These are phyloP conservation scores for Malassezia obtusa DNA, from an alignment of 1,284 basidiomycete genomes.

Conservation along the genomic window DNA sequence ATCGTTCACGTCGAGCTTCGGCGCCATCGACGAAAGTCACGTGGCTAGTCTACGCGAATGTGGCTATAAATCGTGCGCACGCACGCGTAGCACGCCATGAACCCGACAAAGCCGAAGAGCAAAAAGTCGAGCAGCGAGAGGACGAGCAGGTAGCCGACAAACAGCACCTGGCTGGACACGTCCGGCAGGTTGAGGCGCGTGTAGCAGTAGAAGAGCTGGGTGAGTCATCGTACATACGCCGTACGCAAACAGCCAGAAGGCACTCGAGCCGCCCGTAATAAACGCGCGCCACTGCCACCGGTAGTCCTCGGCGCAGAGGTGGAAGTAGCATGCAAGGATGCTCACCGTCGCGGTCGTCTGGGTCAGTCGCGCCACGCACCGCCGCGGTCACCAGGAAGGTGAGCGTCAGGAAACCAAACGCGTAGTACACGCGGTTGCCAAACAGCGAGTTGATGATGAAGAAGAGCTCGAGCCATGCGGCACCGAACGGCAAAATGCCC, in stretches of 20 bases:
- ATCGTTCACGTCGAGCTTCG: constrained; percentile 53
- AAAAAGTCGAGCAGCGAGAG: constrained; percentile 77
- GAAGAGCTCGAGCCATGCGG: constrained; percentile 90
- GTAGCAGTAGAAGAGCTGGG: constrained; percentile 70
- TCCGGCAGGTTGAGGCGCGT: constrained; percentile 74
- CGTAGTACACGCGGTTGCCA: constrained; percentile 63
- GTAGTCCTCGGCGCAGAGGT: constrained; percentile 90
- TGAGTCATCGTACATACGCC: constrained; percentile 29
- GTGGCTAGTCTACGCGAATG: constrained; percentile 35
- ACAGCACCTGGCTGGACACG: constrained; percentile 71
- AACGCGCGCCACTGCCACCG: constrained; percentile 96
- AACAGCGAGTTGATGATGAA: constrained; percentile 88
- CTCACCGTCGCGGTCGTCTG: constrained; percentile 38
- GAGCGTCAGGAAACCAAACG: constrained; percentile 71
- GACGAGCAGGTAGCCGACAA: constrained; percentile 80
- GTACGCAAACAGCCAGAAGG: constrained; percentile 82
- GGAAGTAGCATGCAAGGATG: constrained; percentile 57
- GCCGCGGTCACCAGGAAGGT: constrained; percentile 74
- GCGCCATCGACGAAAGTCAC: constrained; percentile 49
- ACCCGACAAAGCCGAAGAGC: constrained; percentile 56
- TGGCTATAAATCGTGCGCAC: constrained; percentile 32
- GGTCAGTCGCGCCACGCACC: constrained; percentile 61
- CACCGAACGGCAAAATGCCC: constrained; percentile 88
- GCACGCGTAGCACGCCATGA: constrained; percentile 29
- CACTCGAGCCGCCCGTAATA: constrained; percentile 82